Conservation (phyloP, 805 yeast genomes). For the Ogataea naganishii region DNA sequence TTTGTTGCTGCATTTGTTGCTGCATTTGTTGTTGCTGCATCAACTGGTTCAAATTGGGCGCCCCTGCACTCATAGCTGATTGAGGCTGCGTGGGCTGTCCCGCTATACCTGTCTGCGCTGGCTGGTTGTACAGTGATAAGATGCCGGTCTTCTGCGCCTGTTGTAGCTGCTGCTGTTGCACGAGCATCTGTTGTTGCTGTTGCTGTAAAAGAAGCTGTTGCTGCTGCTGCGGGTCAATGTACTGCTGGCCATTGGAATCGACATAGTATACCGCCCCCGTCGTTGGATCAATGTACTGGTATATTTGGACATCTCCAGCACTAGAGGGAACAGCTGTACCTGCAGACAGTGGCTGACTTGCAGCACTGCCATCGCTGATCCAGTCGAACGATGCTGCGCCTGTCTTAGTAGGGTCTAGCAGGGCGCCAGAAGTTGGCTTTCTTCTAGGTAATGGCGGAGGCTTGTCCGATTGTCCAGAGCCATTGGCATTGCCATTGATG, state of each 20-base stretch:
- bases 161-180: slow-evolving; percentile 15
- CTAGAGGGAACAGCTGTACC: slow-evolving; percentile 18
- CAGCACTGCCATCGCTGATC: slow-evolving; percentile 16
- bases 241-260: slow-evolving; percentile 62
- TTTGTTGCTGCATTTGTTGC: slow-evolving; percentile 1
- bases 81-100: slow-evolving; percentile 1
- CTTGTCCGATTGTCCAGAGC: slow-evolving; percentile 22
- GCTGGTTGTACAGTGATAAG: slow-evolving; percentile 32
- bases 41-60: slow-evolving; percentile 6
- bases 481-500: background rate
- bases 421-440: slow-evolving; percentile 22
- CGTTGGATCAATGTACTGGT: slow-evolving; percentile 62
- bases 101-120: slow-evolving; percentile 16
- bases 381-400: slow-evolving; percentile 29
- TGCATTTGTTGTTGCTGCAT: slow-evolving; percentile 5
- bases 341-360: slow-evolving; percentile 13
- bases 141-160: slow-evolving; percentile 21
- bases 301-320: slow-evolving; percentile 37
- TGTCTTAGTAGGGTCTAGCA: slow-evolving; percentile 21
- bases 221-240: slow-evolving; percentile 39
- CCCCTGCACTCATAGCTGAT: slow-evolving; percentile 4
- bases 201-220: slow-evolving; percentile 13
- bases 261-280: slow-evolving; percentile 62
- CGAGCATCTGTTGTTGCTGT: slow-evolving; percentile 14
- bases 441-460: slow-evolving; percentile 43